Percentiles rank a stretch among this genome's conserved stretches.
phyloP scores from a whole-genome alignment of 73 alveolate genomes.

The Paramecium pentaurelia region DNA sequence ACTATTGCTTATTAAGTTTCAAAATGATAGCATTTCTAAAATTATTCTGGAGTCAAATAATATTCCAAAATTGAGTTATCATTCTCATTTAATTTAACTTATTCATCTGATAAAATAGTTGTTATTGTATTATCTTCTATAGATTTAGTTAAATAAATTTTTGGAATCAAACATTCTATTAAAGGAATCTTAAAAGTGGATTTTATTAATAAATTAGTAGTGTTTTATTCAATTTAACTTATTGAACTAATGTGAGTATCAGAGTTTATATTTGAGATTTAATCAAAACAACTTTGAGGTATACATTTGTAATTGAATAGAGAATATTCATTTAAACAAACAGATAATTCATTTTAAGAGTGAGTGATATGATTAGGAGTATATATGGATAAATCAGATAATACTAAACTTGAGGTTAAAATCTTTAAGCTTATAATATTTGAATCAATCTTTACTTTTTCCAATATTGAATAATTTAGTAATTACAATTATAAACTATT shows the following conservation, averaged over 20 bases:
- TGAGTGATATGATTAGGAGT: too few relatives aligned
- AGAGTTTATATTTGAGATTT: background rate
- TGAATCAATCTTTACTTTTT: background rate
- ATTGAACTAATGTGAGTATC: background rate
- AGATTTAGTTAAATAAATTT: background rate
- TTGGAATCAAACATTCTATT: background rate
- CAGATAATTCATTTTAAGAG: background rate
- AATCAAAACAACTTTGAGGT: background rate
- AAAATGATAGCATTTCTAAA: background rate
- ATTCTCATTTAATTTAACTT: background rate
- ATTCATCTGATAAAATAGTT: background rate
- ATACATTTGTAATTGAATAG: background rate
- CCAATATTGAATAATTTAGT: too few relatives aligned
- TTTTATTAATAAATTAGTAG: background rate
- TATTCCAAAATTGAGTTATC: background rate
- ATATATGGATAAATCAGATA: background rate
- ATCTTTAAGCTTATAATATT: background rate
- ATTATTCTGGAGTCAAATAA: background rate
- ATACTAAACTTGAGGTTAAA: background rate
- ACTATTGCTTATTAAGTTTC: background rate
- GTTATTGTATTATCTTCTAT: background rate
- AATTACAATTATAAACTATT: background rate
- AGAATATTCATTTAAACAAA: background rate
- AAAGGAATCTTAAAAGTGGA: background rate
- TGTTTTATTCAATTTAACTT: background rate